Conservation (phyloP, 2,329 filamentous ascomycete genomes). For the Fusarium duplospermum region DNA sequence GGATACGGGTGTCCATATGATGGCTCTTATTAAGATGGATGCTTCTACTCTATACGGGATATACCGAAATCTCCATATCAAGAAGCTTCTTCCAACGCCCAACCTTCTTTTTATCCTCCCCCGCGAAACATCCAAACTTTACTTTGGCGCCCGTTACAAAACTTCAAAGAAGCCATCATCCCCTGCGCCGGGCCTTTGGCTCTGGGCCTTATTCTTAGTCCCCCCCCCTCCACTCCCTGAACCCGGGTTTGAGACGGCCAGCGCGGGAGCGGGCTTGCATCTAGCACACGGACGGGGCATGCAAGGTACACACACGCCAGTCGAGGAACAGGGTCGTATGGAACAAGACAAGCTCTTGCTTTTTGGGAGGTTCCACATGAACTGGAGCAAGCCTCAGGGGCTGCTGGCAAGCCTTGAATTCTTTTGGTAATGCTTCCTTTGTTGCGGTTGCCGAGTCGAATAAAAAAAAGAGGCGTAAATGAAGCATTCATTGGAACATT, state of each 20-base stretch:
- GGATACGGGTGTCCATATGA: not conserved
- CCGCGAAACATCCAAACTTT: not conserved
- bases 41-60: not conserved
- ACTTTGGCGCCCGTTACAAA: conserved; percentile 12
- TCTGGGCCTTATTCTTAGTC: conserved; percentile 10
- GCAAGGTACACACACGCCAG: conserved; percentile 32
- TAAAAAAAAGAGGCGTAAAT: conserved; percentile 4
- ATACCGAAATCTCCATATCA: not conserved
- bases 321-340: not conserved
- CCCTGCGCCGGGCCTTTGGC: conserved; percentile 4
- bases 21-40: too few relatives aligned
- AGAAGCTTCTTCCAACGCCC: not conserved
- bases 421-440: not conserved
- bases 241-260: conserved; percentile 35
- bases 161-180: conserved; percentile 7
- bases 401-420: not conserved
- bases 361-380: conserved; percentile 11
- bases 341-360: not conserved
- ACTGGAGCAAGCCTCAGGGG: conserved; percentile 25
- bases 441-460: conserved; percentile 3
- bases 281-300: conserved; percentile 18
- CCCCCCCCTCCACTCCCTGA: not conserved
- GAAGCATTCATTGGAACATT: not conserved
- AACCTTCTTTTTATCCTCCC: not conserved
- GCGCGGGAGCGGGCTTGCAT: conserved; percentile 31